Evolutionary conservation across 768 basidiomycete genomes (phyloP), one percentile per base, ranked within the genome.

Genomic region (Calocybe indica): DNA sequence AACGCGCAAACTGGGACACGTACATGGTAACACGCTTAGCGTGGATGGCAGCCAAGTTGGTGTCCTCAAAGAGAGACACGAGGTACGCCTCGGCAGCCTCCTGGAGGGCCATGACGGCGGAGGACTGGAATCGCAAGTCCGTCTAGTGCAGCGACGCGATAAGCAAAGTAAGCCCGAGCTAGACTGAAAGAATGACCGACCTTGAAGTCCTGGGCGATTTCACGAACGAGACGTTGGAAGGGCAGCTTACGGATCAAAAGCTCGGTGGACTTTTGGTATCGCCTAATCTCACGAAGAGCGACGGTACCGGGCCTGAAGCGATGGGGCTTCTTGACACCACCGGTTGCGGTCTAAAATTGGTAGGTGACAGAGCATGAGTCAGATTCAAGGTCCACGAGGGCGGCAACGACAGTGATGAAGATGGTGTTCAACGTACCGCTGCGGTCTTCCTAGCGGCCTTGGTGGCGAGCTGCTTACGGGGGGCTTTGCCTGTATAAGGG

Each of bases 251-350:
- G 82, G 79, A 98, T 97, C 61, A 98, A 83, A 57, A 99, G 85
- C 79, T 97, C 95, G 55, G 95, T 97, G 52, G 91, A 93, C 79
- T 96, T 96, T 72, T 97, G 93, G 79, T 97, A 96, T 69, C 93
- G 81, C 65, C 95, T 78, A 61, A 97, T 97, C 74, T 97, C 94
- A 80, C 95, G 93, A 56, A 99, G 92, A 56, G 95, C 95, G 76
- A 99, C 95, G 56, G 95, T 99, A 77, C 95, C 88, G 58, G 88
- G 88, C 63, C 88, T 82, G 85, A 95, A 97, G 66, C 94, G 79
- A 70, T 98, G 94, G 51, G 94, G 95, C 79, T 98, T 99, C 94
- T 98, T 98, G 61, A 96, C 93, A 83, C 93, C 93, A 72, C 93
- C 93, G 53, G 93, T 87, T 49, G 88, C 80, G 48, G 88, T 78